Percentiles rank a stretch among this genome's conserved stretches.
phyloP scores from a whole-genome alignment of 257 asterid species.

The Anisodus acutangulus region DNA sequence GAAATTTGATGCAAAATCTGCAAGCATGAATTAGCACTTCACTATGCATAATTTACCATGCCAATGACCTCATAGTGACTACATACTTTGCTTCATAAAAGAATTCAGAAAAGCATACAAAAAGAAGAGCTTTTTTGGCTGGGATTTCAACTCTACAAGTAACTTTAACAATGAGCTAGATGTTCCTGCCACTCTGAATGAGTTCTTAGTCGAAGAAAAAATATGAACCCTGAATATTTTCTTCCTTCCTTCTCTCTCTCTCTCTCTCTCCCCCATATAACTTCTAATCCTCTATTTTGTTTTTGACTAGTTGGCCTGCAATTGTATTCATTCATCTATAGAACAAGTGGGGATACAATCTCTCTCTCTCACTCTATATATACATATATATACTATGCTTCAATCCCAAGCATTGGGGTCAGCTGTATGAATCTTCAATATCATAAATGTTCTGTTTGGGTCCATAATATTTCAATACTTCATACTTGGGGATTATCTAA shows the following conservation, averaged over 20 bases:
- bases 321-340: not conserved
- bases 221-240: not conserved
- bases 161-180: not conserved
- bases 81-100: not conserved
- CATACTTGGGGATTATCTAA: not conserved
- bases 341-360: not conserved
- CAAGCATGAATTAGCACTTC: not conserved
- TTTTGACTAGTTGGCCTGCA: not conserved
- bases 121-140: not conserved
- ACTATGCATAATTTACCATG: not conserved
- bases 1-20: conserved; percentile 4
- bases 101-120: not conserved
- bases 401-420: too few relatives aligned
- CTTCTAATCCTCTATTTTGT: not conserved
- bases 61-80: conserved; percentile 5
- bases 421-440: too few relatives aligned
- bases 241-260: not conserved
- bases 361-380: too few relatives aligned
- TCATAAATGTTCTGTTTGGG: too few relatives aligned
- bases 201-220: conserved; percentile 19
- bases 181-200: conserved; percentile 11
- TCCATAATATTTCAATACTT: not conserved
- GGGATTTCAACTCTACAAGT: not conserved
- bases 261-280: not conserved
- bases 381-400: too few relatives aligned